phyloP scores from a whole-genome alignment of 257 asterid genomes.

The Ilex aquifolium region DNA sequence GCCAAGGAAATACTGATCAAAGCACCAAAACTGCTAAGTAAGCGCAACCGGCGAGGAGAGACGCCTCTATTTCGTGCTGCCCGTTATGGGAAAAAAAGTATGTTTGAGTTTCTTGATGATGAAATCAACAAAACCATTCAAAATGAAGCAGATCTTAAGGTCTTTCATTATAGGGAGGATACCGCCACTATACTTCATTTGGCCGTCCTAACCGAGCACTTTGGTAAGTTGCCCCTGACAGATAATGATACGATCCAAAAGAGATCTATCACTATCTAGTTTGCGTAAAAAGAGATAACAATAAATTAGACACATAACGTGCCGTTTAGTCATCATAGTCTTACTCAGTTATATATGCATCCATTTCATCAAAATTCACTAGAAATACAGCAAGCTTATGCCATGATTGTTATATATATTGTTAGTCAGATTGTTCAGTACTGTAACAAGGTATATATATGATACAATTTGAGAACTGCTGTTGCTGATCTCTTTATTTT shows the following conservation, averaged over 20 bases:
- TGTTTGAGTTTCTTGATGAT: constrained; percentile 12
- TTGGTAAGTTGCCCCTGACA: background rate
- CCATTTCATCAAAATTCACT: background rate
- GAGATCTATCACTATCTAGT: no score
- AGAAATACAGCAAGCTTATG: background rate
- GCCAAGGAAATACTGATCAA: constrained; percentile 5
- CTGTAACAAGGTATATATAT: no score
- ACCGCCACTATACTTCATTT: constrained; percentile 11
- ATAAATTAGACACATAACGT: no score
- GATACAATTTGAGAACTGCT: no score
- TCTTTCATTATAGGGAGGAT: background rate
- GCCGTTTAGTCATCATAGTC: background rate
- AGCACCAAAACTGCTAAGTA: constrained; percentile 5
- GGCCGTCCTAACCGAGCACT: constrained; percentile 12
- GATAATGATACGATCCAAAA: no score
- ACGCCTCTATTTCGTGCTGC: constrained; percentile 11
- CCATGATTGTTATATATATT: background rate
- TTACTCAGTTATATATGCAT: background rate
- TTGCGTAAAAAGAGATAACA: background rate
- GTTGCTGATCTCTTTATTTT: background rate
- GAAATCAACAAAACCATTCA: constrained; percentile 1
- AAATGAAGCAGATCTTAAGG: background rate
- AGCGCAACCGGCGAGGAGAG: constrained; percentile 6
- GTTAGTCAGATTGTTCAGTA: no score
- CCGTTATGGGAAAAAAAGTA: constrained; percentile 9